Conservation (phyloP, 768 basidiomycete species). For the Serpula lacrymans region DNA sequence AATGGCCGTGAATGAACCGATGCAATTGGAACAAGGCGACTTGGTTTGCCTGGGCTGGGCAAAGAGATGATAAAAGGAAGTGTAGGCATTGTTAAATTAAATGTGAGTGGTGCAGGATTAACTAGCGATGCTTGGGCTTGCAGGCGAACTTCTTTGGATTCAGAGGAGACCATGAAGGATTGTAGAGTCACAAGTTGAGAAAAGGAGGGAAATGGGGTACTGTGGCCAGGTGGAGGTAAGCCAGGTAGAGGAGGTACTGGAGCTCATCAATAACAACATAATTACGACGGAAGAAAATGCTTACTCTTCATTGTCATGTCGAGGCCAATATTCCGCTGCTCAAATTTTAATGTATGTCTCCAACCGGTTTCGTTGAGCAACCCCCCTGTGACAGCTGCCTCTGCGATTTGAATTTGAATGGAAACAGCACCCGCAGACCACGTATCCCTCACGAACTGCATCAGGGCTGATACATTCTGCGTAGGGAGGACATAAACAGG, state of each 20-base stretch:
- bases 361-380: constrained; percentile 40
- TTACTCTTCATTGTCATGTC: constrained; percentile 51
- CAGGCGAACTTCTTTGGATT: constrained; percentile 35
- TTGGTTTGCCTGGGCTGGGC: constrained; percentile 27
- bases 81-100: constrained; percentile 50
- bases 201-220: constrained; percentile 50
- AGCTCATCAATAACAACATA: constrained; percentile 8
- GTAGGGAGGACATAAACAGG: constrained; percentile 53
- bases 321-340: constrained; percentile 44
- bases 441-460: constrained; percentile 50
- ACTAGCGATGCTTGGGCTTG: constrained; percentile 54
- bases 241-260: constrained; percentile 66
- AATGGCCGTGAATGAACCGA: constrained; percentile 55
- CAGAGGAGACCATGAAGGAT: constrained; percentile 47
- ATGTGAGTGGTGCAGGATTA: constrained; percentile 49
- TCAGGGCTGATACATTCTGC: constrained; percentile 43
- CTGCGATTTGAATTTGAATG: constrained; percentile 40
- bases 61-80: constrained; percentile 64
- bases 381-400: constrained; percentile 52
- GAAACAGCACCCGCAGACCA: constrained; percentile 54
- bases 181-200: constrained; percentile 58
- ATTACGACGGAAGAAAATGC: constrained; percentile 20
- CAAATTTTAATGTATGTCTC: constrained; percentile 36
- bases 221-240: constrained; percentile 54
- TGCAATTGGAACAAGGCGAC: constrained; percentile 43